Conservation (phyloP, 2,329 filamentous ascomycete species). For the Mollisia scopiformis region DNA sequence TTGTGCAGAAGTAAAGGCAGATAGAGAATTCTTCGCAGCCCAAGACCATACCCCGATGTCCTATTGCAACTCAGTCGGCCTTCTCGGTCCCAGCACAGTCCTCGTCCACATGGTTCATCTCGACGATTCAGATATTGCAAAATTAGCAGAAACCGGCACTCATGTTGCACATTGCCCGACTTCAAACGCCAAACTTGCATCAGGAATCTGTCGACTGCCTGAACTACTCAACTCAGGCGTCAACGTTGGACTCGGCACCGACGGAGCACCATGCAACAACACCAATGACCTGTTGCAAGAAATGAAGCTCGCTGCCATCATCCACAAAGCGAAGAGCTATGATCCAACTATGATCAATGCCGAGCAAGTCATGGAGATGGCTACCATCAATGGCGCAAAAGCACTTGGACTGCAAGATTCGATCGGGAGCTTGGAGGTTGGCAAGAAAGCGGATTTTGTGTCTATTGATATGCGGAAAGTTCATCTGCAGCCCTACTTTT, state of each 20-base stretch:
- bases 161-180: slow-evolving; percentile 54
- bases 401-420: slow-evolving; percentile 46
- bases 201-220: slow-evolving; percentile 50
- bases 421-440: slow-evolving; percentile 44
- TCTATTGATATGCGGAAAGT: slow-evolving; percentile 36
- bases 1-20: slow-evolving; percentile 39
- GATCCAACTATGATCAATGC: slow-evolving; percentile 48
- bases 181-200: slow-evolving; percentile 54
- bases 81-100: slow-evolving; percentile 45
- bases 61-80: slow-evolving; percentile 42
- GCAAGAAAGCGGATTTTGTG: slow-evolving; percentile 49
- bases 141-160: slow-evolving; percentile 43
- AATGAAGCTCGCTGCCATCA: slow-evolving; percentile 52
- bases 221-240: slow-evolving; percentile 45
- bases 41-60: slow-evolving; percentile 44
- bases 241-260: slow-evolving; percentile 53
- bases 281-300: slow-evolving; percentile 53
- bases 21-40: slow-evolving; percentile 37
- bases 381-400: slow-evolving; percentile 51
- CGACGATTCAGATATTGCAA: slow-evolving; percentile 45
- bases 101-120: slow-evolving; percentile 55
- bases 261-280: slow-evolving; percentile 55
- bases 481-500: slow-evolving; percentile 19
- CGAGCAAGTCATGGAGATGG: slow-evolving; percentile 50
- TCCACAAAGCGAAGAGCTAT: slow-evolving; percentile 46